phyloP scores from a whole-genome alignment of 129 eudicot genomes.

The Dittrichia graveolens region DNA sequence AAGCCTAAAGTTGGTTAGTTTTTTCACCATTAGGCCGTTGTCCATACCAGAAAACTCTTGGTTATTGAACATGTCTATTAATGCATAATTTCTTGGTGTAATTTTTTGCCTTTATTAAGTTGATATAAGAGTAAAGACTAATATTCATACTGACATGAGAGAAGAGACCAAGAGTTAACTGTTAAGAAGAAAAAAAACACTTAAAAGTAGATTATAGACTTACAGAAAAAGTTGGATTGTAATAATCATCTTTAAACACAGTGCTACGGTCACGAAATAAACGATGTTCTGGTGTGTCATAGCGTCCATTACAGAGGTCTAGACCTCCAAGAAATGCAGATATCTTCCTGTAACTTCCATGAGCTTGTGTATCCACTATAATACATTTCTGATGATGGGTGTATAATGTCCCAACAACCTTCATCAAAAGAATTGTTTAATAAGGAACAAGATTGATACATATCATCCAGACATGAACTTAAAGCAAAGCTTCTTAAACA shows the following conservation, averaged over 20 bases:
- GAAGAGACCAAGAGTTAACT: neutral
- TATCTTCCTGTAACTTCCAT: slow-evolving; percentile 64
- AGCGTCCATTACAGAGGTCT: slow-evolving; percentile 76
- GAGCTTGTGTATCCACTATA: slow-evolving; percentile 64
- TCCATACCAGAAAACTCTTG: neutral
- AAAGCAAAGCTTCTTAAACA: neutral
- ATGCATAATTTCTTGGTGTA: neutral
- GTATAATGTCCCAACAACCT: slow-evolving; percentile 84
- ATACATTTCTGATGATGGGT: slow-evolving; percentile 85
- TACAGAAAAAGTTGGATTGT: slow-evolving; percentile 59
- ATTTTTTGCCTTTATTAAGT: neutral
- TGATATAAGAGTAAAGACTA: slow-evolving; percentile 1
- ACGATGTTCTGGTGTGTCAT: slow-evolving; percentile 77
- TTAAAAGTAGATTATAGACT: slow-evolving; percentile 31
- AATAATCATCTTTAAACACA: slow-evolving; percentile 53
- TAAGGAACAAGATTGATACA: neutral
- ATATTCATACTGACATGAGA: neutral
- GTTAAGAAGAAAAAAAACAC: neutral
- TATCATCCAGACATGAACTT: neutral
- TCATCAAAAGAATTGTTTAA: slow-evolving; percentile 6
- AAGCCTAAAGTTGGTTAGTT: neutral
- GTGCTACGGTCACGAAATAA: slow-evolving; percentile 61
- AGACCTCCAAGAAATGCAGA: slow-evolving; percentile 74
- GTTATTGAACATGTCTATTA: neutral
- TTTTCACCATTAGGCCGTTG: neutral